phyloP scores from a whole-genome alignment of 2,329 filamentous ascomycete species.

The Xylaria sp. region DNA sequence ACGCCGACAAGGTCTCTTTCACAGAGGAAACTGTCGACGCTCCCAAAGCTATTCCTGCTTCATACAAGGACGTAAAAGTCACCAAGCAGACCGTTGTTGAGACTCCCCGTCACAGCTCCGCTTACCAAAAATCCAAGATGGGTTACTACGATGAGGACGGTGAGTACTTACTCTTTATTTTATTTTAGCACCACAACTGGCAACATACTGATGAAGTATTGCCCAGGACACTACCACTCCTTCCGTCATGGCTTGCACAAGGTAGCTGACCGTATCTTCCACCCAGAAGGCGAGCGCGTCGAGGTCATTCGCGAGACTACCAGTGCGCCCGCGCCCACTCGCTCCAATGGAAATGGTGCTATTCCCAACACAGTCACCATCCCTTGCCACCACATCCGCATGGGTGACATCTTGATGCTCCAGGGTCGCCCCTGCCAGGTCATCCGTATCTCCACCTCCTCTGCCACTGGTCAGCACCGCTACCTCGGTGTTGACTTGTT shows the following conservation, averaged over 20 bases:
- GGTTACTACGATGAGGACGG: slow-evolving; percentile 73
- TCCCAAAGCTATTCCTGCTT: slow-evolving; percentile 57
- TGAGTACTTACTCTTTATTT: slow-evolving; percentile 51
- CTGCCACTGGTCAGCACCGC: slow-evolving; percentile 98
- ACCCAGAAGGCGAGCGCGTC: slow-evolving; percentile 60
- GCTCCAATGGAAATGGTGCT: slow-evolving; percentile 49
- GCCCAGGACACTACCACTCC: slow-evolving; percentile 67
- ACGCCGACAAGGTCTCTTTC: slow-evolving; percentile 60
- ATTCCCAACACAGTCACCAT: slow-evolving; percentile 91
- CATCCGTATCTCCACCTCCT: slow-evolving; percentile 98
- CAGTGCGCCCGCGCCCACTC: slow-evolving; percentile 45
- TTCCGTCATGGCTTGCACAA: slow-evolving; percentile 68
- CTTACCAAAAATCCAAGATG: slow-evolving; percentile 65
- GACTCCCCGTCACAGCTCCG: slow-evolving; percentile 57
- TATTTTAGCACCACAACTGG: not conserved
- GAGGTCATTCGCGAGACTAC: slow-evolving; percentile 60
- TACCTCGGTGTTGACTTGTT: slow-evolving; percentile 99
- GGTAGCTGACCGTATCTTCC: slow-evolving; percentile 65
- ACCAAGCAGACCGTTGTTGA: slow-evolving; percentile 76
- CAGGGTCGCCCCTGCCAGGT: slow-evolving; percentile 99
- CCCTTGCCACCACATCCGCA: slow-evolving; percentile 99
- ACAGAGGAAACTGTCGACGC: slow-evolving; percentile 68
- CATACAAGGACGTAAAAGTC: slow-evolving; percentile 68
- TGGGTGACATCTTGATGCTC: slow-evolving; percentile 98
- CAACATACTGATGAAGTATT: slow-evolving; percentile 36